Percentiles rank a stretch among this genome's conserved stretches.
Evolutionary conservation across 352 stramenopile species (phyloP).

Genomic region (Phytopythium delawarense): DNA sequence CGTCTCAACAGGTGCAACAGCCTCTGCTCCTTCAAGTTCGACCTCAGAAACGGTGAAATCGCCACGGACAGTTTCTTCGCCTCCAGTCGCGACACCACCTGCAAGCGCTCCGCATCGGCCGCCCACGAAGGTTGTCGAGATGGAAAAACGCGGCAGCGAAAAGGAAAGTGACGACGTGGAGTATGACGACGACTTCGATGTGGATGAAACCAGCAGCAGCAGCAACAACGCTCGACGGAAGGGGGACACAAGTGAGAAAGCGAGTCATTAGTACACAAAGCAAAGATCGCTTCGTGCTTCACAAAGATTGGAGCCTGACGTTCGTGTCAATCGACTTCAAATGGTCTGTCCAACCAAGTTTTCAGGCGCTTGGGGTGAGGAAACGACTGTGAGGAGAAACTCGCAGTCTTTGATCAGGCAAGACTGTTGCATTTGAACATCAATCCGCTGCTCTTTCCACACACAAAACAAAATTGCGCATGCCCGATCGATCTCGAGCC

Average conservation of each 20-base stretch:
- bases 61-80: neutral
- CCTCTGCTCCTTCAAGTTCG: neutral
- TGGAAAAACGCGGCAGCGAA: conserved; percentile 5
- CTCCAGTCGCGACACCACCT: neutral
- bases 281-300: neutral
- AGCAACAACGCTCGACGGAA: conserved; percentile 1
- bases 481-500: neutral
- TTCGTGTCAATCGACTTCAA: too few relatives aligned
- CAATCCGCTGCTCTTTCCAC: neutral
- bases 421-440: neutral
- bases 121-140: neutral
- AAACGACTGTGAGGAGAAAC: too few relatives aligned
- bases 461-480: conserved; percentile 3
- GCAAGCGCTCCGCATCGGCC: neutral
- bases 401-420: neutral
- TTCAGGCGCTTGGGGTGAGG: too few relatives aligned
- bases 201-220: conserved; percentile 14
- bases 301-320: neutral
- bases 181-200: conserved; percentile 46
- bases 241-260: neutral
- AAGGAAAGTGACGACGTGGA: conserved; percentile 23
- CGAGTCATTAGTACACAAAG: neutral
- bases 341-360: too few relatives aligned
- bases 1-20: neutral
- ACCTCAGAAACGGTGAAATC: neutral